Evolutionary conservation across 257 asterid genomes (phyloP).

Genomic region (Nicotiana sylvestris): DNA sequence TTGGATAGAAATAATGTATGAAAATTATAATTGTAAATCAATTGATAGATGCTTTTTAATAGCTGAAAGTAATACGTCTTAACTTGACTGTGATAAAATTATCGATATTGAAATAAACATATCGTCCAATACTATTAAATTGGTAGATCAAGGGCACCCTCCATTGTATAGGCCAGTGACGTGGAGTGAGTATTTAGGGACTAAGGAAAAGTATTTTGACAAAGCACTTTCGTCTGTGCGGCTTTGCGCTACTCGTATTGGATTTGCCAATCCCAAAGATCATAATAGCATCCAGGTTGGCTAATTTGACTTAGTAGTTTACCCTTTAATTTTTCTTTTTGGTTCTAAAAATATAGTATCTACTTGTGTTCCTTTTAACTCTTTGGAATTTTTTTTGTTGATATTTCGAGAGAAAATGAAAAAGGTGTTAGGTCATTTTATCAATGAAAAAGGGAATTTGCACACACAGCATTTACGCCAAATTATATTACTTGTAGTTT

Average conservation of each 20-base stretch:
- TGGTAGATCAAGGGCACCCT: constrained; percentile 53
- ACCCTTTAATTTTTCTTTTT: background rate
- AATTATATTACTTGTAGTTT: too few species aligned
- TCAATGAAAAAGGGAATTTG: too few species aligned
- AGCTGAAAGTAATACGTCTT: too few species aligned
- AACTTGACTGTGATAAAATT: too few species aligned
- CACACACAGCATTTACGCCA: too few species aligned
- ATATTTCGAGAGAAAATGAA: background rate
- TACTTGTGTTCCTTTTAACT: background rate
- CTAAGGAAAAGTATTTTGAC: constrained; percentile 72
- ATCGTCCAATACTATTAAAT: constrained; percentile 7
- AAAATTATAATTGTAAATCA: too few species aligned
- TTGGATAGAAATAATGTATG: too few species aligned
- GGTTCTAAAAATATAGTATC: background rate
- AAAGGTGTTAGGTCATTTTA: too few species aligned
- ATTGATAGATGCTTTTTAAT: too few species aligned
- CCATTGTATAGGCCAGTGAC: constrained; percentile 64
- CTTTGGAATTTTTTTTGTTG: background rate
- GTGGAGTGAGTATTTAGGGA: constrained; percentile 77
- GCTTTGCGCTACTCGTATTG: constrained; percentile 37
- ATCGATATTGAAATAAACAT: too few species aligned
- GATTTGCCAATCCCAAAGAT: constrained; percentile 45
- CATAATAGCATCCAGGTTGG: constrained; percentile 48
- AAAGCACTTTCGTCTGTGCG: constrained; percentile 72
- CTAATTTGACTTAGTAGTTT: background rate